Percentiles rank a stretch among this genome's conserved stretches.
Conservation (phyloP, 805 yeast genomes). For the Candida parachauliodes region DNA sequence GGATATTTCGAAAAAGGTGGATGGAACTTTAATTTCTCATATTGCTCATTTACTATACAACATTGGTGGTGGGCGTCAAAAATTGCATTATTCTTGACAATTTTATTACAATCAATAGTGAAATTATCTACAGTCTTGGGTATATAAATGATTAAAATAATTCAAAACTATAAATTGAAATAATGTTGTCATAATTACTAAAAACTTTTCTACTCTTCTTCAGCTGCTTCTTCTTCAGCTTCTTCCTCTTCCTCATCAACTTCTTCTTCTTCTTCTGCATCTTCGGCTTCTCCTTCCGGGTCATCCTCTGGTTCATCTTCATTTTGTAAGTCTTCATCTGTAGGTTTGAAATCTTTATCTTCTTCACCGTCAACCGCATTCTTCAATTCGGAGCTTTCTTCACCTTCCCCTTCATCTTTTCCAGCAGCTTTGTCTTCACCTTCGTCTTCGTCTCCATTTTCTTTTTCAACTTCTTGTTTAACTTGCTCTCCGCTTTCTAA, state of each 20-base stretch:
- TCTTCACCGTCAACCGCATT: slow-evolving; percentile 5
- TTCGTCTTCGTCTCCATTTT: slow-evolving; percentile 8
- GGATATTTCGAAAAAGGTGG: slow-evolving; percentile 54
- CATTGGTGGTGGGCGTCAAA: slow-evolving; percentile 96
- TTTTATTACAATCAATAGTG: slow-evolving; percentile 25
- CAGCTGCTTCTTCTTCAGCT: not conserved
- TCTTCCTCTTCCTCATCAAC: too few relatives aligned
- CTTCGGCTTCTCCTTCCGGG: too few relatives aligned
- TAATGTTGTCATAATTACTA: too few relatives aligned
- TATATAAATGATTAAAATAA: slow-evolving; percentile 1
- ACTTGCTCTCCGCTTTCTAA: slow-evolving; percentile 17
- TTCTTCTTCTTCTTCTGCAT: too few relatives aligned
- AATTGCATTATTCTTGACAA: slow-evolving; percentile 33
- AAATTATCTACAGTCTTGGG: slow-evolving; percentile 5
- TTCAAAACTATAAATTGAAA: too few relatives aligned
- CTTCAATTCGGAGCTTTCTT: not conserved
- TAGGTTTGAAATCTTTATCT: slow-evolving; percentile 2
- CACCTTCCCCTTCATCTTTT: slow-evolving; percentile 1
- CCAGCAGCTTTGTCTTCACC: slow-evolving; percentile 6
- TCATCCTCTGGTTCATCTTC: slow-evolving; percentile 3
- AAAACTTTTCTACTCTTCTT: slow-evolving; percentile 2
- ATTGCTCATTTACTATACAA: slow-evolving; percentile 82
- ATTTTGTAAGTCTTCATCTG: slow-evolving; percentile 2
- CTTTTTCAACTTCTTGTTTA: slow-evolving; percentile 9
- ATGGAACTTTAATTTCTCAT: slow-evolving; percentile 67